Base-by-base conservation (phyloP, 2,329 filamentous ascomycete species). In the Phaeosphaeria sp. region DNA sequence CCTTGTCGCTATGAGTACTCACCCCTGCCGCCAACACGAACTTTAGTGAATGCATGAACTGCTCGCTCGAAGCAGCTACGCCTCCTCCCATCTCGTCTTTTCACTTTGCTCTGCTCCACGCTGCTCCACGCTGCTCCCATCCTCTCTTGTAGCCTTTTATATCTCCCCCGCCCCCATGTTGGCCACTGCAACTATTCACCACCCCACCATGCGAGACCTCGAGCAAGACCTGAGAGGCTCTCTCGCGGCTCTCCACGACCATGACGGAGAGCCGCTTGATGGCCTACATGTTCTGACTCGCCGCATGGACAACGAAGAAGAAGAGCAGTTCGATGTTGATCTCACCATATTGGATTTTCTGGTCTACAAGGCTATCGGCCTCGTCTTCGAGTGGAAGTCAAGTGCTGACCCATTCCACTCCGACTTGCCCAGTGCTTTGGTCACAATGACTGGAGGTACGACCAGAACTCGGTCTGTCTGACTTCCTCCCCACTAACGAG, bases 311-410 rank as follows among this genome's bases (percentile, higher is more conserved):
- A 64, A 60, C n/a, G 70, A 74, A 15, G 67, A 71, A 1, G 69
- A 71, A n/a, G 70, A 75, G 30, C 78, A 80, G 42, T 67, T 79
- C 21, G 82, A 85, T 18, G 80, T 85, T 15, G 82, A 87, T 61
- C 67, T 80, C 36, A 80, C 85, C 69, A 85, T 86, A 44, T 73
- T 86, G n/a, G 85, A 87, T 66, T 87, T 85, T 62, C 69, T 86
- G 3, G 65, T 82, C 42, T 82, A 80, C 73, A 78, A 80, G 46
- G 77, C 82, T 7, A 81, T 79, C 43, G 69, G 78, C 20, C 69
- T 73, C 41, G 72, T 82, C 4, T 68, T 85, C 33, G 71, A 75
- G 23, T 74, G 77, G 55, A 66, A 66, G 25, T 62, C 63, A 25
- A 70, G 66, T 54, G 55, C 65, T 50, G 64, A 73, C 52, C 70